These are phyloP conservation scores for Penicillium sp. DNA, from an alignment of 2,329 filamentous ascomycete species.

Conservation along the genomic window DNA sequence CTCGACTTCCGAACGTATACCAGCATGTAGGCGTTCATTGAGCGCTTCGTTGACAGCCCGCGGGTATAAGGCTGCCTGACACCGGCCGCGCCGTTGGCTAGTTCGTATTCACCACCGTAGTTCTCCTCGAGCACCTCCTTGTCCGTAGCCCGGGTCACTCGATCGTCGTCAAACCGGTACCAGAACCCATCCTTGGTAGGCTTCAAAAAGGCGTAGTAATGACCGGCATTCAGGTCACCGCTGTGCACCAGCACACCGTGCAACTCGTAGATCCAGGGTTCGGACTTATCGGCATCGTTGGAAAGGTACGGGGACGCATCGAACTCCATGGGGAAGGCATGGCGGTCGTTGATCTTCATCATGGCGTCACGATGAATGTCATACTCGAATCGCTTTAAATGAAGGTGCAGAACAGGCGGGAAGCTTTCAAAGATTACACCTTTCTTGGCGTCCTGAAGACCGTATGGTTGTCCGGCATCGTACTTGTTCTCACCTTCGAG, in stretches of 20 bases:
- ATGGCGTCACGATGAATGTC: constrained; percentile 91
- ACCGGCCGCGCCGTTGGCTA: too few species aligned
- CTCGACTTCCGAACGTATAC: constrained; percentile 87
- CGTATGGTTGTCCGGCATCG: constrained; percentile 78
- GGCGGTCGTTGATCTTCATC: constrained; percentile 72
- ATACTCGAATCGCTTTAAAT: constrained; percentile 96
- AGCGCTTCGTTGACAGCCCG: too few species aligned
- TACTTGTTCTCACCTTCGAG: constrained; percentile 98
- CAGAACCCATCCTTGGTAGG: constrained; percentile 87
- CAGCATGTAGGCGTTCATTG: constrained; percentile 91
- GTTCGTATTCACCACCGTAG: too few species aligned
- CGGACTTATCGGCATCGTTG: constrained; percentile 73
- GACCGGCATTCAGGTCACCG: constrained; percentile 89
- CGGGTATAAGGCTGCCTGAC: too few species aligned
- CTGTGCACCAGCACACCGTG: constrained; percentile 95
- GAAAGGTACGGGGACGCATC: constrained; percentile 74
- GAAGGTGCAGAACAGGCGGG: constrained; percentile 84
- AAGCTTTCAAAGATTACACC: constrained; percentile 96
- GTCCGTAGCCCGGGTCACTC: constrained; percentile 85
- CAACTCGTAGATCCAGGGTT: constrained; percentile 83
- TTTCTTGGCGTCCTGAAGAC: constrained; percentile 92
- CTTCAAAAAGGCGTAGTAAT: constrained; percentile 96
- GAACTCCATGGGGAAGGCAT: constrained; percentile 44
- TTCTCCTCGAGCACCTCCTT: constrained; percentile 93
- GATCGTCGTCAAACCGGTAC: constrained; percentile 95